Conservation (phyloP, 2,329 filamentous ascomycete species). For the Polychaeton citri region DNA sequence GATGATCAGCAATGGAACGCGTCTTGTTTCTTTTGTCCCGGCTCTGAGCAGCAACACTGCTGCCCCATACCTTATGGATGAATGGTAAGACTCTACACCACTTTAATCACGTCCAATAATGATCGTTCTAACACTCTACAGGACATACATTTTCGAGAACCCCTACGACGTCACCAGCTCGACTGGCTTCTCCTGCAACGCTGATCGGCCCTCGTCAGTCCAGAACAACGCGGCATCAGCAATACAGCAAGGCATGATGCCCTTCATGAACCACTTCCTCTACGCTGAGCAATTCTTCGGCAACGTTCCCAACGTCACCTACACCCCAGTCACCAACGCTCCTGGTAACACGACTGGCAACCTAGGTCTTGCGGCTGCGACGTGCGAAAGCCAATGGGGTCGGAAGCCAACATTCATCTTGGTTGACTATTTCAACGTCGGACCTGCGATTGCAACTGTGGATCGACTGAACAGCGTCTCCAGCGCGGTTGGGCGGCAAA, state of each 20-base stretch:
- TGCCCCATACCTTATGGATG: slow-evolving; percentile 47
- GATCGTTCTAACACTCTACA: background rate
- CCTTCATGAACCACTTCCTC: slow-evolving; percentile 71
- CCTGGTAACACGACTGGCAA: slow-evolving; percentile 42
- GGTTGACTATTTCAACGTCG: slow-evolving; percentile 68
- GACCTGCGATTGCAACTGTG: slow-evolving; percentile 54
- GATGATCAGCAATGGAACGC: slow-evolving; percentile 51
- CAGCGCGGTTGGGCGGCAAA: slow-evolving; percentile 29
- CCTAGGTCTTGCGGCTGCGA: slow-evolving; percentile 33
- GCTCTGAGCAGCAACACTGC: slow-evolving; percentile 25
- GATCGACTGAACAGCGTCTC: slow-evolving; percentile 53
- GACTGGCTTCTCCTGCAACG: slow-evolving; percentile 56
- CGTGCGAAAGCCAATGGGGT: slow-evolving; percentile 47
- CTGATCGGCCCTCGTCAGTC: slow-evolving; percentile 49
- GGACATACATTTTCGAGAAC: slow-evolving; percentile 57
- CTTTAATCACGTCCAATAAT: no score
- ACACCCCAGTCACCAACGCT: slow-evolving; percentile 53
- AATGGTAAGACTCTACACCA: slow-evolving; percentile 43
- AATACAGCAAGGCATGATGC: slow-evolving; percentile 46
- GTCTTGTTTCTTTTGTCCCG: slow-evolving; percentile 58
- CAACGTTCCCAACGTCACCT: slow-evolving; percentile 41
- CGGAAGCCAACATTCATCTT: slow-evolving; percentile 57
- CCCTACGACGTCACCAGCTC: slow-evolving; percentile 49
- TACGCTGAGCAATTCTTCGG: slow-evolving; percentile 43
- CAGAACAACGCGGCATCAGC: slow-evolving; percentile 36